These are phyloP conservation scores for Venturia oleaginea DNA, from an alignment of 2,329 filamentous ascomycete genomes.

Conservation along the genomic window DNA sequence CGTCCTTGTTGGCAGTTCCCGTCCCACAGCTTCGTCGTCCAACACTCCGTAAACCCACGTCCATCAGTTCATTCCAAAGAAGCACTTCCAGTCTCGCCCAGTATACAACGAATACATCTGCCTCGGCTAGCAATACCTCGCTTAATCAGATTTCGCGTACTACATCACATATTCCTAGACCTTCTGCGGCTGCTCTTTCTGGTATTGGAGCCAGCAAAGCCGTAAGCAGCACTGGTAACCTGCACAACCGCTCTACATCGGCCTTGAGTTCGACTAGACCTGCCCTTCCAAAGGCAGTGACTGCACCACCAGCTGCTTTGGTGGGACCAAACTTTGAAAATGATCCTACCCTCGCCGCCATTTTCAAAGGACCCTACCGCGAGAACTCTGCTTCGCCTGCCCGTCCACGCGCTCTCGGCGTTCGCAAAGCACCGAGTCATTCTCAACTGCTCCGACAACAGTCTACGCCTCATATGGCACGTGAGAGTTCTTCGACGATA, in stretches of 20 bases:
- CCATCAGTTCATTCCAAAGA: conserved; percentile 14
- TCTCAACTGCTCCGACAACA: not conserved
- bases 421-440: not conserved
- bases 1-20: not conserved
- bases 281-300: not conserved
- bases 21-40: not conserved
- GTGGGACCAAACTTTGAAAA: conserved; percentile 3
- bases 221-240: not conserved
- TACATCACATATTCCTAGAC: conserved; percentile 3
- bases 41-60: conserved; percentile 16
- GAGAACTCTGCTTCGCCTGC: not conserved
- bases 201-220: not conserved
- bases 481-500: not conserved
- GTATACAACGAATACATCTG: conserved; percentile 15
- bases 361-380: conserved; percentile 10
- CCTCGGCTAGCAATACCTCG: not conserved
- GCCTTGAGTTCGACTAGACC: not conserved
- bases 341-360: conserved; percentile 7
- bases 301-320: not conserved
- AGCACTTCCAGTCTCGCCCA: conserved; percentile 20
- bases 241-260: not conserved
- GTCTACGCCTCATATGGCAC: not conserved
- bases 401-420: not conserved
- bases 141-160: not conserved
- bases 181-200: not conserved